Conservation (phyloP, 768 basidiomycete genomes). For the Tylopilus sp. region DNA sequence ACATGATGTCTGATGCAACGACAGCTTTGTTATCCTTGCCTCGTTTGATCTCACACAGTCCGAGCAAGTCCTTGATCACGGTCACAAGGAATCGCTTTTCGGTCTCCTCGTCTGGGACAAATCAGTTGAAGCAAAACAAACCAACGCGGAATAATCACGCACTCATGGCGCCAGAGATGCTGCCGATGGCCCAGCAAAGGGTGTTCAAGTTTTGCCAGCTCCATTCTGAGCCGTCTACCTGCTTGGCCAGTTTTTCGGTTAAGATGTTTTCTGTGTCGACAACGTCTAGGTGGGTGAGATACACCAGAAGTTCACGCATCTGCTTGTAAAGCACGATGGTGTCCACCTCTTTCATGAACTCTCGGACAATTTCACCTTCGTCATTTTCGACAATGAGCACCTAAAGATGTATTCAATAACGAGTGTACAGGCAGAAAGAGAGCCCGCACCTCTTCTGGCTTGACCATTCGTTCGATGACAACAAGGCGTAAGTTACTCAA, state of each 20-base stretch:
- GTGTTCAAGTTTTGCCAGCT: slow-evolving; percentile 99
- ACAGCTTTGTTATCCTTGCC: slow-evolving; percentile 99
- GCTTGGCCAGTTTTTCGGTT: slow-evolving; percentile 95
- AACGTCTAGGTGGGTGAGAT: slow-evolving; percentile 96
- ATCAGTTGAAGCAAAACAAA: neutral
- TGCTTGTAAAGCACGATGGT: slow-evolving; percentile 99
- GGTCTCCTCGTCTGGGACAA: slow-evolving; percentile 82
- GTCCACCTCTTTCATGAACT: slow-evolving; percentile 98
- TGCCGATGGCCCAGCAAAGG: slow-evolving; percentile 99
- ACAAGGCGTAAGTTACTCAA: slow-evolving; percentile 91
- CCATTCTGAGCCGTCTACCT: slow-evolving; percentile 98
- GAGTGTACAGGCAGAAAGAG: neutral
- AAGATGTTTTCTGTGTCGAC: slow-evolving; percentile 95
- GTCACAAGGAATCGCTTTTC: slow-evolving; percentile 99
- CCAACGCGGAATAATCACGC: slow-evolving; percentile 32
- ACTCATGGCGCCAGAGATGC: slow-evolving; percentile 99
- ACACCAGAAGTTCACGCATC: slow-evolving; percentile 97
- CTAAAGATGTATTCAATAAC: slow-evolving; percentile 37
- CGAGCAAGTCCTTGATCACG: slow-evolving; percentile 98
- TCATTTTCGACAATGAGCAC: slow-evolving; percentile 99
- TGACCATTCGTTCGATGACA: slow-evolving; percentile 99
- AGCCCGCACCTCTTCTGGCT: slow-evolving; percentile 87
- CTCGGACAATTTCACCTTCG: slow-evolving; percentile 98
- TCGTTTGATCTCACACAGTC: slow-evolving; percentile 95
- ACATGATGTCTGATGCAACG: slow-evolving; percentile 95